Evolutionary conservation across 148 eudicot genomes (phyloP).

Genomic region (Rhododendron griersonianum): DNA sequence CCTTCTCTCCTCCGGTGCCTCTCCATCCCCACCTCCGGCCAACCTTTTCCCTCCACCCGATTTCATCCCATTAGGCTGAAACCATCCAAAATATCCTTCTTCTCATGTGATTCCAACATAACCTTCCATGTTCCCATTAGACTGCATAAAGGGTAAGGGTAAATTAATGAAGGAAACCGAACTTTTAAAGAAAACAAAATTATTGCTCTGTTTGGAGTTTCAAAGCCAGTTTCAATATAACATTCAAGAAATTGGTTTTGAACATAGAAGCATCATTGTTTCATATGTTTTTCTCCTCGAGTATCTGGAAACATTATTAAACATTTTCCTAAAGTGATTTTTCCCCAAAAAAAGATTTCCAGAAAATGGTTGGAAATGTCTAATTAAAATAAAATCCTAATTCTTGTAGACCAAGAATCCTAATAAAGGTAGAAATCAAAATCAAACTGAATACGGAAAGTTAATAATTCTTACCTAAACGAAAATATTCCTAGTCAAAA

Average conservation of each 20-base stretch:
- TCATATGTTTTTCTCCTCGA: neutral
- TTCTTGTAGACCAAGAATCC: too few species aligned
- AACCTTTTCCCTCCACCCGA: too few species aligned
- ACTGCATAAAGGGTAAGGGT: slow-evolving; percentile 34
- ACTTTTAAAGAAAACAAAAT: neutral
- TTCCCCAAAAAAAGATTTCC: neutral
- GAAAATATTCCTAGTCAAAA: too few species aligned
- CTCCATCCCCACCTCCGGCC: too few species aligned
- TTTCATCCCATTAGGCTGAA: too few species aligned
- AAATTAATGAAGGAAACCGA: neutral
- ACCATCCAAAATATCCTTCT: too few species aligned
- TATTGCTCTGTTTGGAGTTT: neutral
- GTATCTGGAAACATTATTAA: neutral
- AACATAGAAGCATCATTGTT: neutral
- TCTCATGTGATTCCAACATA: slow-evolving; percentile 90
- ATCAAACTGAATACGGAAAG: too few species aligned
- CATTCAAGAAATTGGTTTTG: neutral
- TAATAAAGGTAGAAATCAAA: too few species aligned
- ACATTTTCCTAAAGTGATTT: neutral
- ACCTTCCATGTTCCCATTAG: slow-evolving; percentile 66
- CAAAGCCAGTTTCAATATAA: neutral
- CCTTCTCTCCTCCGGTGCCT: too few species aligned
- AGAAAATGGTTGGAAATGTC: neutral
- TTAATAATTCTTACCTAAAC: too few species aligned
- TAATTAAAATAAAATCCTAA: too few species aligned